Conservation (phyloP, 2,329 filamentous ascomycete species). For the Ceratocystis harringtonii region DNA sequence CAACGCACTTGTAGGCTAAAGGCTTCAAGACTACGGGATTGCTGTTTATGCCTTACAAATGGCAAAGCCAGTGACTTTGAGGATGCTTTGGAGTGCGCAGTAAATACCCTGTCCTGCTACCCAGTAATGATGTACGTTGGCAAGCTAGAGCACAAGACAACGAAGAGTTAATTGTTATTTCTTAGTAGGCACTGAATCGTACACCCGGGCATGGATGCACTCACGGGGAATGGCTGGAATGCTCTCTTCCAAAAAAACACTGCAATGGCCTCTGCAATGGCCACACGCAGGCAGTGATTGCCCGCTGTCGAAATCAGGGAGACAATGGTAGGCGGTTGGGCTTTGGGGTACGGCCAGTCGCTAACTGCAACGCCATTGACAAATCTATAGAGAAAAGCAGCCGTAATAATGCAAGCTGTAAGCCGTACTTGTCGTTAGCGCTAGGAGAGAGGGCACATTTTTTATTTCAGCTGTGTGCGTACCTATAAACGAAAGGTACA, state of each 20-base stretch:
- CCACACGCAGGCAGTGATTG: slow-evolving; percentile 12
- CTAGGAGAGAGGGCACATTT: not conserved
- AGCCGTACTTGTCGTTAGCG: not conserved
- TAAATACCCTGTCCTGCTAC: slow-evolving; percentile 12
- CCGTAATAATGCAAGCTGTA: slow-evolving; percentile 11
- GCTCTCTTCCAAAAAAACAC: slow-evolving; percentile 16
- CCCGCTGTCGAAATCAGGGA: slow-evolving; percentile 14
- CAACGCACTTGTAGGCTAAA: too few relatives aligned
- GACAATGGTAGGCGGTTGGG: slow-evolving; percentile 14
- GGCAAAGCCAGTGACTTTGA: slow-evolving; percentile 15
- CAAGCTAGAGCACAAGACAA: slow-evolving; percentile 6
- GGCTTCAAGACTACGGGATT: not conserved
- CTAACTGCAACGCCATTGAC: slow-evolving; percentile 13
- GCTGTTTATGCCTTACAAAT: slow-evolving; percentile 8
- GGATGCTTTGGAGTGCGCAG: slow-evolving; percentile 6
- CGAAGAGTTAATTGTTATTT: not conserved
- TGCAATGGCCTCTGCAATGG: slow-evolving; percentile 14
- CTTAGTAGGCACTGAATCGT: not conserved
- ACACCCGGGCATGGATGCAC: not conserved
- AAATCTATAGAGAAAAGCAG: slow-evolving; percentile 14
- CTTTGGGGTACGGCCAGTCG: slow-evolving; percentile 15
- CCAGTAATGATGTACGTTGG: slow-evolving; percentile 17
- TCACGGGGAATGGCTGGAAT: slow-evolving; percentile 14
- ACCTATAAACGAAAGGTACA: slow-evolving; percentile 15
- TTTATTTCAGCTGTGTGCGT: not conserved